Base-by-base conservation (phyloP, 192 early-diverging fungal genomes). In the Thamnidium elegans region DNA sequence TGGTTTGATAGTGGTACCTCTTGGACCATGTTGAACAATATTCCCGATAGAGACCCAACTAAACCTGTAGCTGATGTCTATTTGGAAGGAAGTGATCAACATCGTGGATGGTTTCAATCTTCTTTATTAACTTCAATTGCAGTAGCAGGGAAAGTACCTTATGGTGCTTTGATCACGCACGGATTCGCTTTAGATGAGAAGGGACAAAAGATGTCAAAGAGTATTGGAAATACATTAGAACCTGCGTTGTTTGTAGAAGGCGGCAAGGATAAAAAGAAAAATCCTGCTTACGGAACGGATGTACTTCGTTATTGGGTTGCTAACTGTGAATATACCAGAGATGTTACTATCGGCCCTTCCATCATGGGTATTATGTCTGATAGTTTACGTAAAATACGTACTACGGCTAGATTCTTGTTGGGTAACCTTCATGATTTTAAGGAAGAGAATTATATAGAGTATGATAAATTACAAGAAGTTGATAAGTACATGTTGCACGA, bases 101-200 rank as follows among this genome's bases (percentile, higher is more conserved):
- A 92, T 75, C 85, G 91, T 43, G 91, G 89, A 5, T 92, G 91
- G 91, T 92, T 92, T 79, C 88, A 91, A 66, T 92, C 89, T 14
- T 91, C 89, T 8, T 70, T 91, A 36, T 75, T 92, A 47, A 90
- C 89, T 13, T 87, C 86, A 3, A 71, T 87, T 26, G 89, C 91
- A 3, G 68, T 86, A 19, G 84, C 81, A 20, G 86, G 86, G 7
- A 79, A 87, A 47, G 71, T 84, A 0, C 92, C 91, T 6, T 94
- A 84, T 77, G 75, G 73, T 7, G 79, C 80, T 3, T 63, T 94
- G 47, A 72, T 92, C 55, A 92, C 90, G 0, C 92, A 94, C 62
- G 92, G 90, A n/a, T 92, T 94, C 69, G 77, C 89, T 42, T 72
- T 91, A 59, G 92, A 94, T 73, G 87, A 86, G 60, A 71, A 85